Conservation (phyloP, 2,329 filamentous ascomycete species). For the Juglanconis oblonga region DNA sequence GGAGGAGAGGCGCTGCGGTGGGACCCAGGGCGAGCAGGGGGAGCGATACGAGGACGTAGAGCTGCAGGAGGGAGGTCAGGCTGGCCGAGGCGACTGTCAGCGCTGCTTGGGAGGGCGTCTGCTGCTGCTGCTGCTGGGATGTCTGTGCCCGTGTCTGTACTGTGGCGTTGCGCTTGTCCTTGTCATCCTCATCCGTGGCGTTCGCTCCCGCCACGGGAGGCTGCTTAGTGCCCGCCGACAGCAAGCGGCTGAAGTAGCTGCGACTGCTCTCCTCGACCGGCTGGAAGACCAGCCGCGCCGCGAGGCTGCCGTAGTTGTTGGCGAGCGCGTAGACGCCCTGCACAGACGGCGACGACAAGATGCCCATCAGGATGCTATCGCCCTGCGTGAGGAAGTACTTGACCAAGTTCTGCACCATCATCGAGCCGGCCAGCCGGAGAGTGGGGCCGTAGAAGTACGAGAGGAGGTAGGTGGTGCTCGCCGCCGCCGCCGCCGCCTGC, state of each 20-base stretch:
- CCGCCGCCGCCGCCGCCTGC: constrained; percentile 3
- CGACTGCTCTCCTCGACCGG: constrained; percentile 93
- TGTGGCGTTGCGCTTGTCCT: constrained; percentile 8
- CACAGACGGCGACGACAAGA: constrained; percentile 71
- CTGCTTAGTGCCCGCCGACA: constrained; percentile 37
- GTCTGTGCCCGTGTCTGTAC: not conserved
- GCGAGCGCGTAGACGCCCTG: constrained; percentile 92
- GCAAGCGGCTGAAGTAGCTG: constrained; percentile 80
- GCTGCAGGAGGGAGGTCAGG: constrained; percentile 62
- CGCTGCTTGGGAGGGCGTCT: constrained; percentile 19
- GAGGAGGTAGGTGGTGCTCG: constrained; percentile 28
- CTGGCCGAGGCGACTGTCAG: constrained; percentile 45
- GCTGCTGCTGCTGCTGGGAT: constrained; percentile 15
- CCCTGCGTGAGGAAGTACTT: constrained; percentile 95
- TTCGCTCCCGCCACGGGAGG: constrained; percentile 34
- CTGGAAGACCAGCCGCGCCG: constrained; percentile 87
- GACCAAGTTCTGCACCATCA: constrained; percentile 83
- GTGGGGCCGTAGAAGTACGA: constrained; percentile 68
- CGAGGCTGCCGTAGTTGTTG: constrained; percentile 87
- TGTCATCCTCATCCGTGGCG: not conserved
- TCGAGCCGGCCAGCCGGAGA: constrained; percentile 70
- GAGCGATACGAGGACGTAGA: constrained; percentile 73
- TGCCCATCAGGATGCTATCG: constrained; percentile 82
- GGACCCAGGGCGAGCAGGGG: constrained; percentile 71
- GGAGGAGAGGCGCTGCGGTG: constrained; percentile 67